A percentile compares a stretch with the other conserved stretches of the same genome.
phyloP scores from a whole-genome alignment of 2,329 filamentous ascomycete species.

The Triangularia setosa region DNA sequence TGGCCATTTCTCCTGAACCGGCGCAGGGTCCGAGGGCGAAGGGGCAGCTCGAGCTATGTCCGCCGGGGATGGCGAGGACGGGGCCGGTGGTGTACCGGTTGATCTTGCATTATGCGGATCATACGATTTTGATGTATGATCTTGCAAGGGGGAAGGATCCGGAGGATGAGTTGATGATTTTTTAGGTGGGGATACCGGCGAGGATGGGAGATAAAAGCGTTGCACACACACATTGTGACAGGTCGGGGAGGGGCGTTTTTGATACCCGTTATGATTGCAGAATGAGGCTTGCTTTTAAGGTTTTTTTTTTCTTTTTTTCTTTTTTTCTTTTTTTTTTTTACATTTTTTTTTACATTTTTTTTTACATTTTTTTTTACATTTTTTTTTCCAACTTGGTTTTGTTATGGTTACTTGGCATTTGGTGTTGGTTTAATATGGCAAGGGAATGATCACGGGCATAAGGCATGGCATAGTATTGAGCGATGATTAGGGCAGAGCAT shows the following conservation, averaged over 20 bases:
- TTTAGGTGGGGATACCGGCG: conserved; percentile 9
- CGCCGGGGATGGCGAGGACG: background rate
- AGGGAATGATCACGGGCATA: background rate
- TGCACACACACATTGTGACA: background rate
- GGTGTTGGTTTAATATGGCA: too few species aligned
- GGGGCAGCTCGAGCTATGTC: conserved; percentile 23
- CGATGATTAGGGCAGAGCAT: too few species aligned
- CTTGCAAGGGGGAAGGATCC: conserved; percentile 33
- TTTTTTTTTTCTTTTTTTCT: background rate
- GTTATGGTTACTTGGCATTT: too few species aligned
- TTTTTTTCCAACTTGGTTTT: too few species aligned
- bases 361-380: too few species aligned
- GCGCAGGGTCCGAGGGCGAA: conserved; percentile 45
- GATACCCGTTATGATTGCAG: background rate
- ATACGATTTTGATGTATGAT: conserved; percentile 67
- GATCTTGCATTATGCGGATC: conserved; percentile 68
- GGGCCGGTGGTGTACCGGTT: conserved; percentile 53
- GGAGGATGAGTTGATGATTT: conserved; percentile 24
- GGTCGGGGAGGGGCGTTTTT: background rate
- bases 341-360: too few species aligned
- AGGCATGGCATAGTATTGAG: too few species aligned
- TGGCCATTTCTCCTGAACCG: conserved; percentile 64
- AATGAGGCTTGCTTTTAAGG: background rate
- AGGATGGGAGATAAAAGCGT: background rate
- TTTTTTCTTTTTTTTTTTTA: background rate